Evolutionary conservation across 371 early-diverging fungal genomes (phyloP).

Genomic region (Mortierella sp.): DNA sequence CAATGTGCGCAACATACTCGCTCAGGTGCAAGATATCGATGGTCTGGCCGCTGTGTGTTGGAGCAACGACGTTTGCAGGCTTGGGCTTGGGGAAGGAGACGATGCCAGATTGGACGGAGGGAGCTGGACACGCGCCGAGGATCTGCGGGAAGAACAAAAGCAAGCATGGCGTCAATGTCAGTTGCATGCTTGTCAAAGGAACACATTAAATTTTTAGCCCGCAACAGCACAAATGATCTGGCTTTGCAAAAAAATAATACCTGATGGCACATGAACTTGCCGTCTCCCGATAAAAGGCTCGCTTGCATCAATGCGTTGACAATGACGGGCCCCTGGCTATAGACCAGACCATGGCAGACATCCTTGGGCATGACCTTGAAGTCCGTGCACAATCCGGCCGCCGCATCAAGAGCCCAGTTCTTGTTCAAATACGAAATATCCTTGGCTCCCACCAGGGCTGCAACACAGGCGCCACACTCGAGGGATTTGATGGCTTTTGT

Average conservation of each 20-base stretch:
- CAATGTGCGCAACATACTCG: constrained; percentile 51
- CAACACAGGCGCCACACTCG: constrained; percentile 58
- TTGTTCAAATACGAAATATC: constrained; percentile 47
- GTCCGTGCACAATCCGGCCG: constrained; percentile 35
- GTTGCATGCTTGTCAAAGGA: not conserved
- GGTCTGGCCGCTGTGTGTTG: constrained; percentile 53
- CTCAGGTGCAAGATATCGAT: constrained; percentile 71
- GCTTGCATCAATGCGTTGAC: constrained; percentile 40
- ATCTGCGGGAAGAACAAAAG: not conserved
- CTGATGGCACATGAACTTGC: constrained; percentile 48
- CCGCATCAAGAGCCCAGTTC: constrained; percentile 55
- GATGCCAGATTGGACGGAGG: constrained; percentile 31
- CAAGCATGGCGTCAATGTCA: not conserved
- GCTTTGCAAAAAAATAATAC: not conserved
- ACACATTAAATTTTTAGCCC: not conserved
- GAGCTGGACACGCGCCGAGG: constrained; percentile 43
- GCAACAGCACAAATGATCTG: not conserved
- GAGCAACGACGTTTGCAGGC: constrained; percentile 49
- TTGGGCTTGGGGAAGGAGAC: constrained; percentile 69
- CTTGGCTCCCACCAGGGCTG: constrained; percentile 50
- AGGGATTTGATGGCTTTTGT: constrained; percentile 45
- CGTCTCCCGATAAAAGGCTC: constrained; percentile 46
- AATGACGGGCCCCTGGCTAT: constrained; percentile 47
- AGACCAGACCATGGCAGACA: constrained; percentile 50
- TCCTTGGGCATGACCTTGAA: constrained; percentile 48